These are phyloP conservation scores for Xylaria nigripes DNA, from an alignment of 495 filamentous ascomycete species.

Conservation along the genomic window DNA sequence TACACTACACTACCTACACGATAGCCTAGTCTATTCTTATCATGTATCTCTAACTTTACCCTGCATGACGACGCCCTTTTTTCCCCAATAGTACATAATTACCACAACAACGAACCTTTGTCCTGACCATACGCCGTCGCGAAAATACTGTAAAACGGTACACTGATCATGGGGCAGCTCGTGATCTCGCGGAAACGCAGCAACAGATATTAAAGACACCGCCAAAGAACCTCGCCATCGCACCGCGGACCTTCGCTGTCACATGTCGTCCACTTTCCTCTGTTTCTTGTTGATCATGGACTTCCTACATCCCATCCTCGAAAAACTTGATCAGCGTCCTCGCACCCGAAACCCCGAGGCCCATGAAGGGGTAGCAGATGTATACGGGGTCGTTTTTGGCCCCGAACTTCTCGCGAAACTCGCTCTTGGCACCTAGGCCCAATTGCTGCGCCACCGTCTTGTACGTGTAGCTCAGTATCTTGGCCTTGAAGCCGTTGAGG, in stretches of 20 bases:
- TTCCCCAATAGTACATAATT: no score
- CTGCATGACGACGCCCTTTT: no score
- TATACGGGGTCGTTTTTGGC: constrained; percentile 68
- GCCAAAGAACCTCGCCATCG: not conserved
- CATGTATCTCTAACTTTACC: no score
- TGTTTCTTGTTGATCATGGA: not conserved
- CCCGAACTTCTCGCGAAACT: constrained; percentile 81
- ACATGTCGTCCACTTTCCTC: not conserved
- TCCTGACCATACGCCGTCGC: not conserved
- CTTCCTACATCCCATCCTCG: constrained; percentile 52
- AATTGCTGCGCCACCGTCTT: constrained; percentile 68
- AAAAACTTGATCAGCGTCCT: constrained; percentile 76
- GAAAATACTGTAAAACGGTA: not conserved
- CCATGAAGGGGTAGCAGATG: constrained; percentile 74
- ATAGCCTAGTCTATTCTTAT: not conserved
- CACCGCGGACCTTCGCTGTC: not conserved
- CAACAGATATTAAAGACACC: not conserved
- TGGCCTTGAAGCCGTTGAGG: constrained; percentile 61
- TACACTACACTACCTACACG: not conserved
- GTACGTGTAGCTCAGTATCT: constrained; percentile 68
- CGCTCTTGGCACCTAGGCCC: constrained; percentile 70
- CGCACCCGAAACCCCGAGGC: constrained; percentile 65
- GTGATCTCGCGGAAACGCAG: constrained; percentile 1
- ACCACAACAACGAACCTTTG: not conserved
- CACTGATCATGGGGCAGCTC: no score